Percentiles rank a stretch among this genome's conserved stretches.
Conservation (phyloP, 768 basidiomycete species). For the Agrocybe praecox region DNA sequence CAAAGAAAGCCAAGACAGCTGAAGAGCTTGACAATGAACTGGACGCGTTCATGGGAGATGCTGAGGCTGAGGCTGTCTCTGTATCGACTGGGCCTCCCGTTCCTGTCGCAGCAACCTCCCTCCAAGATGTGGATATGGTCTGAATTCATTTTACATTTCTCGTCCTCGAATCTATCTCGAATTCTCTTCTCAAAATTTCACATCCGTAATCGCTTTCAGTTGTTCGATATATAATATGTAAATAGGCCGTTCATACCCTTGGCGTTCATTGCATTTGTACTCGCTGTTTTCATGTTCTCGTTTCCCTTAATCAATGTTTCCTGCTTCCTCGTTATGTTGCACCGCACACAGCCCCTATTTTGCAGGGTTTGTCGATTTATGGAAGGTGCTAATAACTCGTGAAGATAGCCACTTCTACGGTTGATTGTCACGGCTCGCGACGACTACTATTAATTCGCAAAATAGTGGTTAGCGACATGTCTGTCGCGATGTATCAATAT, state of each 20-base stretch:
- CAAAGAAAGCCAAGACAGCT: conserved; percentile 66
- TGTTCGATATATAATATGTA: conserved; percentile 3
- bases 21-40: conserved; percentile 88
- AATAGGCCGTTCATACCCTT: background rate
- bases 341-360: too few species aligned
- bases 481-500: too few species aligned
- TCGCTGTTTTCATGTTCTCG: background rate
- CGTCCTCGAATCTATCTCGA: background rate
- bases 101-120: conserved; percentile 19
- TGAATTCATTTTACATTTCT: background rate
- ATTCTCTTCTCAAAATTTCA: background rate
- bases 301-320: background rate
- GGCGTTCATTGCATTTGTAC: background rate
- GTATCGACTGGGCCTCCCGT: conserved; percentile 13
- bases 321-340: too few species aligned
- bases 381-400: too few species aligned
- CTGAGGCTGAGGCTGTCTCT: conserved; percentile 26
- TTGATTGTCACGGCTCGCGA: too few species aligned
- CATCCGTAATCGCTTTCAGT: background rate
- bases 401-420: too few species aligned
- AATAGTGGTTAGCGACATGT: too few species aligned
- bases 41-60: conserved; percentile 82
- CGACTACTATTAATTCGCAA: too few species aligned
- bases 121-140: conserved; percentile 31
- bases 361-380: too few species aligned